Conservation (phyloP, 371 early-diverging fungal species). For the Mucor plumbeus region DNA sequence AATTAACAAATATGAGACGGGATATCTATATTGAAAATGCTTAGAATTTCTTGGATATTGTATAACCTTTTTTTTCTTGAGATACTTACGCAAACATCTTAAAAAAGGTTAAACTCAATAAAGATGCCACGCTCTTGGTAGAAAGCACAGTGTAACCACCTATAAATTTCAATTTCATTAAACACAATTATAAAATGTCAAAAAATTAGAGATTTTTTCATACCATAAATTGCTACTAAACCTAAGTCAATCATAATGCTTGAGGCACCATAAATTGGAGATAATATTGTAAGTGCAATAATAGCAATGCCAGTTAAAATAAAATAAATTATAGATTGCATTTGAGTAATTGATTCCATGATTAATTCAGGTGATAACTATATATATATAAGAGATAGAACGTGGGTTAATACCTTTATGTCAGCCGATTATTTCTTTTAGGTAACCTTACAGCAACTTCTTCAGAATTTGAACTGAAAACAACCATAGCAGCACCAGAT, state of each 20-base stretch:
- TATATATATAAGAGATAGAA: conserved; percentile 9
- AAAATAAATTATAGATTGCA: conserved; percentile 66
- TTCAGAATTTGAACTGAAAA: conserved; percentile 65
- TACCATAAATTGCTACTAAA: conserved; percentile 78
- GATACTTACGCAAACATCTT: conserved; percentile 64
- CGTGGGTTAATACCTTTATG: conserved; percentile 8
- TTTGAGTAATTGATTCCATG: conserved; percentile 62
- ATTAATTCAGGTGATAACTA: conserved; percentile 71
- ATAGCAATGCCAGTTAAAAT: conserved; percentile 50
- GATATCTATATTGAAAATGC: conserved; percentile 39
- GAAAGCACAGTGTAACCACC: conserved; percentile 82
- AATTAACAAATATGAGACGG: conserved; percentile 69
- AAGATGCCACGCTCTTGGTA: conserved; percentile 75
- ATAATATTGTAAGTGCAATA: conserved; percentile 49
- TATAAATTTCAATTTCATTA: conserved; percentile 21
- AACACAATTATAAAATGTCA: not conserved
- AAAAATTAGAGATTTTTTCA: not conserved
- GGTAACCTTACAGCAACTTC: conserved; percentile 57
- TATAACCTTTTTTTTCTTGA: not conserved
- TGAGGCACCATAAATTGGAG: conserved; percentile 59
- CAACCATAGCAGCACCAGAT: conserved; percentile 71
- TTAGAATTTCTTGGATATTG: not conserved
- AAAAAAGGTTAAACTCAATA: conserved; percentile 67
- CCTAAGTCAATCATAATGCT: conserved; percentile 74
- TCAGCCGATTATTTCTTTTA: conserved; percentile 1